These are phyloP conservation scores for Tylopilus balloui DNA, from an alignment of 768 basidiomycete genomes.

Conservation along the genomic window DNA sequence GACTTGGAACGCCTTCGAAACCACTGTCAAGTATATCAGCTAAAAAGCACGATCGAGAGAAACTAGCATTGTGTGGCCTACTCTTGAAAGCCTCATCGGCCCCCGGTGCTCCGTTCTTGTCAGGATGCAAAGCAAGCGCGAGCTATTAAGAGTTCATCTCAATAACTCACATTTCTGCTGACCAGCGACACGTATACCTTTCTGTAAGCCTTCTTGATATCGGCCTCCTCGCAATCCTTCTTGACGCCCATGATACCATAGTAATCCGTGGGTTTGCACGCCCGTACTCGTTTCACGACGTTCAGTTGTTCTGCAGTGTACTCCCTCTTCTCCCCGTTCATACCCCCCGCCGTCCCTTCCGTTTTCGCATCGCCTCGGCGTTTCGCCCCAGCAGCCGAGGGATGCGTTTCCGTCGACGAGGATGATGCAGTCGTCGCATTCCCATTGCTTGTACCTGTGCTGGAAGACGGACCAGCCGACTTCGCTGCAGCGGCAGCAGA, in stretches of 20 bases:
- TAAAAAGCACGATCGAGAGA: not conserved
- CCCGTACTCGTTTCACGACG: slow-evolving; percentile 80
- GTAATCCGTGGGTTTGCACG: slow-evolving; percentile 86
- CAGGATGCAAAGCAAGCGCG: slow-evolving; percentile 84
- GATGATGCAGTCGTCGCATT: slow-evolving; percentile 39
- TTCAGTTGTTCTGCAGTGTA: slow-evolving; percentile 81
- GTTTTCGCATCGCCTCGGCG: slow-evolving; percentile 46
- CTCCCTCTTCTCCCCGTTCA: slow-evolving; percentile 72
- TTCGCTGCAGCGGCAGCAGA: slow-evolving; percentile 38
- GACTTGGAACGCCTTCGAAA: slow-evolving; percentile 96
- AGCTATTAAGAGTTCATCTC: slow-evolving; percentile 43
- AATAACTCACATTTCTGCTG: slow-evolving; percentile 5
- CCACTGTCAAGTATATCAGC: slow-evolving; percentile 53
- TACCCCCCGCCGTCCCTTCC: slow-evolving; percentile 55
- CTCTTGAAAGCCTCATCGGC: slow-evolving; percentile 98
- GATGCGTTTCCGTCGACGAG: slow-evolving; percentile 61
- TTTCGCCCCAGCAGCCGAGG: slow-evolving; percentile 68
- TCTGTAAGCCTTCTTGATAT: slow-evolving; percentile 92
- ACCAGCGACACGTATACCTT: slow-evolving; percentile 57
- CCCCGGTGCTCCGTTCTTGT: slow-evolving; percentile 95
- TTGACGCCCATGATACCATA: slow-evolving; percentile 86
- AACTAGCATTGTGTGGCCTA: slow-evolving; percentile 36
- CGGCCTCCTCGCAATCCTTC: slow-evolving; percentile 76
- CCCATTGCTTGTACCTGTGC: slow-evolving; percentile 29
- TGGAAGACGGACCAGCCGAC: slow-evolving; percentile 40